phyloP scores from a whole-genome alignment of 176 grass and related monocot genomes.

The Rhynchospora tenuis region DNA sequence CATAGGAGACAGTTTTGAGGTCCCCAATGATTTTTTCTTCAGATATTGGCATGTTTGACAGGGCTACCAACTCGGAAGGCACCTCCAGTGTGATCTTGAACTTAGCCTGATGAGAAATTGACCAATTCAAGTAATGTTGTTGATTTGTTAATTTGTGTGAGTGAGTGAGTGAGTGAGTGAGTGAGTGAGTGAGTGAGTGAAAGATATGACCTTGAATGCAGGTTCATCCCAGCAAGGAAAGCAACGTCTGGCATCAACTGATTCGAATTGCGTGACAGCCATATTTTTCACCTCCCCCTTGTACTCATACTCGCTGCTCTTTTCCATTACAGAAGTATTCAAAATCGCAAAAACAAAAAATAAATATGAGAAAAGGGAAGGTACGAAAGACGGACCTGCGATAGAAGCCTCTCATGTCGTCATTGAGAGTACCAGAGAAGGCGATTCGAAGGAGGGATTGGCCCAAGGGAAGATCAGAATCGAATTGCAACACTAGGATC shows the following conservation, averaged over 20 bases:
- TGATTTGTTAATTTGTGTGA: background rate
- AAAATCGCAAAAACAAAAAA: background rate
- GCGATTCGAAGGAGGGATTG: slow-evolving; percentile 47
- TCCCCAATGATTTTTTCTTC: slow-evolving; percentile 19
- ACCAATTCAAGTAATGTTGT: background rate
- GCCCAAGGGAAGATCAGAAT: slow-evolving; percentile 32
- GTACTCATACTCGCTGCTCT: slow-evolving; percentile 48
- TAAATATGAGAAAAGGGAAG: background rate
- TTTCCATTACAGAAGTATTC: background rate
- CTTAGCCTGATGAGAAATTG: slow-evolving; percentile 37
- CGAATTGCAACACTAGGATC: slow-evolving; percentile 56
- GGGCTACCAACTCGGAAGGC: slow-evolving; percentile 46
- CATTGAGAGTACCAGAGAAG: slow-evolving; percentile 55
- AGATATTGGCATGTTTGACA: slow-evolving; percentile 78
- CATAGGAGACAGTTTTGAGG: slow-evolving; percentile 39
- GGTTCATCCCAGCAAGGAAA: slow-evolving; percentile 95
- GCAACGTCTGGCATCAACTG: slow-evolving; percentile 70
- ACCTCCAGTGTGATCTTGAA: slow-evolving; percentile 82
- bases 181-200: background rate
- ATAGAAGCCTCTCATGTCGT: slow-evolving; percentile 79
- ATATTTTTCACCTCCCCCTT: slow-evolving; percentile 52
- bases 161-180: background rate
- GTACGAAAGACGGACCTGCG: slow-evolving; percentile 33
- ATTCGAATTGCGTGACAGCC: slow-evolving; percentile 78
- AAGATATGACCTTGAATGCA: slow-evolving; percentile 74